Percentiles rank a stretch among this genome's conserved stretches.
Evolutionary conservation across 2,329 filamentous ascomycete genomes (phyloP).

Genomic region (Fusarium devonianum): DNA sequence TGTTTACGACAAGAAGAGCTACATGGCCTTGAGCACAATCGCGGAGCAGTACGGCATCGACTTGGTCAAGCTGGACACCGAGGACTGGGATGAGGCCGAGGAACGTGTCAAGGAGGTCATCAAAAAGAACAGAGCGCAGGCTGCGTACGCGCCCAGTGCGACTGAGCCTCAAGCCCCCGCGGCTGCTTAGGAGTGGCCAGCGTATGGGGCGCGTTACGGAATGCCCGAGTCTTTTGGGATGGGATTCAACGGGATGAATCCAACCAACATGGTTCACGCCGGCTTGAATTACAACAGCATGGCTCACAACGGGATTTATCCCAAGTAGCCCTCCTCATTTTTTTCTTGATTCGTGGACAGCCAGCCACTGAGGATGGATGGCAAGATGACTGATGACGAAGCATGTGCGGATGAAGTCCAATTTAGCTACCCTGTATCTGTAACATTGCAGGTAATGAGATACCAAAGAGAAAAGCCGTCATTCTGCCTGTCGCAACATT

Average conservation of each 20-base stretch:
- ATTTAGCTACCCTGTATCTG: constrained; percentile 19
- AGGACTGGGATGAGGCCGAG: constrained; percentile 92
- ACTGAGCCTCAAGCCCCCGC: constrained; percentile 46
- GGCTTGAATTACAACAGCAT: constrained; percentile 1
- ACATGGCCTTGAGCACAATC: constrained; percentile 80
- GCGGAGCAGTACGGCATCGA: constrained; percentile 80
- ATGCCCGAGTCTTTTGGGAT: constrained; percentile 9
- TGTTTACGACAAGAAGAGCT: constrained; percentile 86
- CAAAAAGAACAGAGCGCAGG: constrained; percentile 71
- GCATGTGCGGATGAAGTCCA: background rate
- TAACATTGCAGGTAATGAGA: constrained; percentile 16
- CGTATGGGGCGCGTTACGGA: constrained; percentile 14
- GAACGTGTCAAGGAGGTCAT: constrained; percentile 81
- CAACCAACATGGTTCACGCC: background rate
- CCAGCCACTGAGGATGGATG: background rate
- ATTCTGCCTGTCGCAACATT: background rate
- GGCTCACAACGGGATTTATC: constrained; percentile 3
- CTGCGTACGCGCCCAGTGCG: constrained; percentile 58
- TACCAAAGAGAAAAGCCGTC: constrained; percentile 25
- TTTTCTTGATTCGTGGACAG: background rate
- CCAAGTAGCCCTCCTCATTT: background rate
- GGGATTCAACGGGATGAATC: background rate
- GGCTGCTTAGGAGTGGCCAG: constrained; percentile 43
- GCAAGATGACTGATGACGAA: background rate
- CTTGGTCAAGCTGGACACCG: constrained; percentile 80